A percentile compares a stretch with the other conserved stretches of the same genome.
Conservation (phyloP, 2,329 filamentous ascomycete species). For the Microdochium paspali region DNA sequence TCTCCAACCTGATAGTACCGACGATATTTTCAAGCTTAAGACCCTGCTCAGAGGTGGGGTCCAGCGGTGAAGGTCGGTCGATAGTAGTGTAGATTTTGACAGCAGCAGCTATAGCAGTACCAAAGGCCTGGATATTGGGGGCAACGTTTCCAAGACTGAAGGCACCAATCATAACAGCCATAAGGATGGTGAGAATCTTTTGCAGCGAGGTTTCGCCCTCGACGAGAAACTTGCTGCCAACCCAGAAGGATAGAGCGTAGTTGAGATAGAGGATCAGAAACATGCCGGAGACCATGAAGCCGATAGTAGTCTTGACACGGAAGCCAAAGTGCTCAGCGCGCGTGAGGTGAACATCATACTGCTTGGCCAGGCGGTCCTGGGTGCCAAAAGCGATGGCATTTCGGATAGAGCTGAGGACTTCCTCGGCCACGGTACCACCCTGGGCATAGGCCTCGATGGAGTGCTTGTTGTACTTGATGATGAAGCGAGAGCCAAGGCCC, state of each 20-base stretch:
- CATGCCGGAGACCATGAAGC: constrained; percentile 73
- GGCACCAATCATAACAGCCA: constrained; percentile 87
- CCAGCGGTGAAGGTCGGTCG: constrained; percentile 75
- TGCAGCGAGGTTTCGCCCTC: constrained; percentile 55
- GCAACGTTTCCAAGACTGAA: constrained; percentile 84
- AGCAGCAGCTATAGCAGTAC: constrained; percentile 71
- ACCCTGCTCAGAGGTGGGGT: constrained; percentile 65
- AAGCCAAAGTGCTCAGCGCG: constrained; percentile 69
- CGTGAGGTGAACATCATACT: constrained; percentile 70
- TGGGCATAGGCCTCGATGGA: constrained; percentile 71
- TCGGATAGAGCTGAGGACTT: constrained; percentile 87
- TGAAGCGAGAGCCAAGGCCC: constrained; percentile 62
- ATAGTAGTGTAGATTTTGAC: constrained; percentile 92
- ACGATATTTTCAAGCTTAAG: constrained; percentile 61
- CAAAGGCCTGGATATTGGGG: constrained; percentile 81
- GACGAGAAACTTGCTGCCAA: constrained; percentile 68
- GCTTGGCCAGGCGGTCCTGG: constrained; percentile 78
- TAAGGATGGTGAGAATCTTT: constrained; percentile 72
- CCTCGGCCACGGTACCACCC: constrained; percentile 83
- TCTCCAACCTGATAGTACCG: constrained; percentile 70
- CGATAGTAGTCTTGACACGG: constrained; percentile 63
- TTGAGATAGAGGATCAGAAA: constrained; percentile 80
- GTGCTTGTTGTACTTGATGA: constrained; percentile 72
- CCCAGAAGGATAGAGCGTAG: constrained; percentile 84
- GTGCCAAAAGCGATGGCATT: constrained; percentile 91